Evolutionary conservation across 2,329 filamentous ascomycete genomes (phyloP), one percentile per base, ranked within the genome.

Genomic region (Cyphellophora attinorum): DNA sequence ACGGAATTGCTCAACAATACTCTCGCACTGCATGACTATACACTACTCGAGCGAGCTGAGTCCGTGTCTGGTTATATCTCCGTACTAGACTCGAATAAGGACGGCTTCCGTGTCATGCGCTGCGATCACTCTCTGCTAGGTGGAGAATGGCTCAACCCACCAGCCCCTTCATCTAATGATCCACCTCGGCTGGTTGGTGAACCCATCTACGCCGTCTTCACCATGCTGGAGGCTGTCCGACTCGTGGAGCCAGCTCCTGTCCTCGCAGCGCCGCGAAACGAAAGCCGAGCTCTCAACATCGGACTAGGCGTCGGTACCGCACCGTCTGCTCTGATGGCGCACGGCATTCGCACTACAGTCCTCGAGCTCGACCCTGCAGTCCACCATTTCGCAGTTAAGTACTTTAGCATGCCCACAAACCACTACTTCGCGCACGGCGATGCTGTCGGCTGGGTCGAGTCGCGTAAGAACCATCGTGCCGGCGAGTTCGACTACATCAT

Each of bases 111-210:
- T 2, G 76, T 88, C 11, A 74, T 98, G 69, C 76, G 91, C 40
- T 95, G 86, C 56, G 91, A 96, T 51, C 91, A 98, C 57, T 94
- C 86, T 51, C 68, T 98, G 19, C 70, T 98, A 2, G 91, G 91
- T 27, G 91, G 91, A 21, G 83, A 95, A 59, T 98, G 89, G 89
- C 67, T 67, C 27, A 47, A 64, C 60, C 46, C 52, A 13, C 44
- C 58, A 50, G 58, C 79, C 55, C 40, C 67, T 60, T 33, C 62
- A 53, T 72, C 68, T 2, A 54, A 57, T 2, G 40, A 55, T 30
- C 42, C 62, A 18, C 48, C 60, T 29, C 61, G 67, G 48, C 57
- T 70, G 29, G 63, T 85, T 12, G 74, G 76, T 8, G 91, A 98
- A 59, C 85, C 89, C 1, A 85, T 98, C 37, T 98, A 96, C 54